phyloP scores from a whole-genome alignment of 2,329 filamentous ascomycete species.

The Stenocarpella maydis region DNA sequence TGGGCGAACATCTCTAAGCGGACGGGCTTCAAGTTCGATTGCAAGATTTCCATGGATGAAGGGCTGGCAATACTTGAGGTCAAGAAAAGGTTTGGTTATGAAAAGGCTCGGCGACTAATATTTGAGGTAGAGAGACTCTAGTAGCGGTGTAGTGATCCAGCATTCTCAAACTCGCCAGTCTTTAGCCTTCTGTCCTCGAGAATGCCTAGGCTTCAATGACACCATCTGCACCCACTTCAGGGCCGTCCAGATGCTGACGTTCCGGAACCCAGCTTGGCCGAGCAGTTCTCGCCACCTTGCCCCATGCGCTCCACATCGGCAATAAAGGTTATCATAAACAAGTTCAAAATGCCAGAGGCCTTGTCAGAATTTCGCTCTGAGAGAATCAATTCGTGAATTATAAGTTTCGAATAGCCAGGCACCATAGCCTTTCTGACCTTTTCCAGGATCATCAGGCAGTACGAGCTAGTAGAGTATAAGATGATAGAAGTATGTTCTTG shows the following conservation, averaged over 20 bases:
- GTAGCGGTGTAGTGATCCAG: too few species aligned
- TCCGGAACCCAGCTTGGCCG: constrained; percentile 36
- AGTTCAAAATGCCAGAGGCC: constrained; percentile 41
- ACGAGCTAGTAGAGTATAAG: constrained; percentile 47
- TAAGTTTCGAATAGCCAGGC: constrained; percentile 45
- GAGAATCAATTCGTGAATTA: constrained; percentile 46
- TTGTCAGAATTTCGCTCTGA: constrained; percentile 39
- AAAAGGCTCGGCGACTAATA: not conserved
- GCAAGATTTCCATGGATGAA: constrained; percentile 1
- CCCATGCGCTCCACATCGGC: constrained; percentile 41
- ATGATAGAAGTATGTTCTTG: constrained; percentile 43
- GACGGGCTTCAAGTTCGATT: constrained; percentile 22
- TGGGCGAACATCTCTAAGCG: constrained; percentile 33
- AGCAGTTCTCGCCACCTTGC: constrained; percentile 41
- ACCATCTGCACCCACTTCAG: constrained; percentile 39
- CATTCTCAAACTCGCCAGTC: too few species aligned
- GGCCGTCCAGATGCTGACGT: constrained; percentile 39
- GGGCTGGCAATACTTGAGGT: constrained; percentile 7
- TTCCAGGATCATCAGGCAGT: constrained; percentile 44
- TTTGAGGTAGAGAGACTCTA: constrained; percentile 5
- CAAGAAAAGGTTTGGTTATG: not conserved
- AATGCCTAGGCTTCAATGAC: constrained; percentile 24
- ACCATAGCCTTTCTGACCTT: constrained; percentile 43
- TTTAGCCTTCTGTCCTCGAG: not conserved
- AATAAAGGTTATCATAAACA: constrained; percentile 45